A percentile compares a stretch with the other conserved stretches of the same genome.
Conservation (phyloP, 1,284 basidiomycete genomes). For the Coniferiporia weirii region DNA sequence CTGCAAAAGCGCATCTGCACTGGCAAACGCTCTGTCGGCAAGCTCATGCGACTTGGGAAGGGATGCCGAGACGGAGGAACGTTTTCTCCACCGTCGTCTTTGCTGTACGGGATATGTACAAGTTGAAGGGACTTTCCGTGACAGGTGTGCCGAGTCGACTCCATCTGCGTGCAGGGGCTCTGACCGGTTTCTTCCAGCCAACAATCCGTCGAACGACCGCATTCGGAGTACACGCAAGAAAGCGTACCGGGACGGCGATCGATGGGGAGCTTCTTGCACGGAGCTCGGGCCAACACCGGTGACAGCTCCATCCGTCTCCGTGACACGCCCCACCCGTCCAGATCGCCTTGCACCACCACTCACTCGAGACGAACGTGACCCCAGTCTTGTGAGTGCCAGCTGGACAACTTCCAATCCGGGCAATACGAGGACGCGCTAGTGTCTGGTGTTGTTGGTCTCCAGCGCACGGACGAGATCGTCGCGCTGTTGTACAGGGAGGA, state of each 20-base stretch:
- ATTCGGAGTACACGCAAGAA: conserved; percentile 43
- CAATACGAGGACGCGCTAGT: conserved; percentile 72
- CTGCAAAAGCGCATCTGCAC: conserved; percentile 94
- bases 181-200: conserved; percentile 51
- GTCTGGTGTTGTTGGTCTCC: conserved; percentile 45
- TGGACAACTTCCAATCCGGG: conserved; percentile 96
- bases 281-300: conserved; percentile 82
- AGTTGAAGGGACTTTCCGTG: conserved; percentile 87
- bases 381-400: conserved; percentile 80
- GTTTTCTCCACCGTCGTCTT: conserved; percentile 76
- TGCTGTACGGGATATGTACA: conserved; percentile 83
- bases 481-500: conserved; percentile 42
- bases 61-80: conserved; percentile 84
- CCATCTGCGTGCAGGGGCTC: conserved; percentile 76
- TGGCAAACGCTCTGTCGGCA: conserved; percentile 81
- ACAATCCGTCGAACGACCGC: conserved; percentile 57
- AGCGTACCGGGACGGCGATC: conserved; percentile 53
- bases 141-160: conserved; percentile 70
- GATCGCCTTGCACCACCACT: conserved; percentile 91
- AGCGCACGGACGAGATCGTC: conserved; percentile 44
- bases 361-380: conserved; percentile 83
- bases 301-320: conserved; percentile 76
- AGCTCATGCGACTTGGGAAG: conserved; percentile 92
- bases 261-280: conserved; percentile 92
- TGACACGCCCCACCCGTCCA: neutral